Evolutionary conservation across 2,329 filamentous ascomycete species (phyloP).

Genomic region (Leptographium flavum): DNA sequence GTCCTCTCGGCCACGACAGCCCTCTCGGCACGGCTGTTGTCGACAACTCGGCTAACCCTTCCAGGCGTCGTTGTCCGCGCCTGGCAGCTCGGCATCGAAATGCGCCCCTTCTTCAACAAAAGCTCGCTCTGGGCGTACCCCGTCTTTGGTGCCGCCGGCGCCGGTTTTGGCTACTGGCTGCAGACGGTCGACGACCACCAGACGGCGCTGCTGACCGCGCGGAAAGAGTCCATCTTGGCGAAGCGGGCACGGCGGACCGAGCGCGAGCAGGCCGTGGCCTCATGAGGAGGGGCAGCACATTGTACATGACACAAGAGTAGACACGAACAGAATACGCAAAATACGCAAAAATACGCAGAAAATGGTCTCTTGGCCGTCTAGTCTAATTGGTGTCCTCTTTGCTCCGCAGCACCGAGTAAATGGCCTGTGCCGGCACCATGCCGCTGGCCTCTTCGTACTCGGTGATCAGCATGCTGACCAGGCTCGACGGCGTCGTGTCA

Average conservation of each 20-base stretch:
- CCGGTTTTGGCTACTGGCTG: constrained; percentile 94
- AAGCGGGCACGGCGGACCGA: constrained; percentile 72
- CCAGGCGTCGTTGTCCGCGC: constrained; percentile 79
- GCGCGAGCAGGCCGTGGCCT: constrained; percentile 27
- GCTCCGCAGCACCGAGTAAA: constrained; percentile 49
- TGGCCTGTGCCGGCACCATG: constrained; percentile 70
- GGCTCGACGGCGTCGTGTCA: constrained; percentile 79
- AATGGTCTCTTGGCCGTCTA: background rate
- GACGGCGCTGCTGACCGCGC: constrained; percentile 58
- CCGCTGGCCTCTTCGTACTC: constrained; percentile 91
- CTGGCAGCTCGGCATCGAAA: constrained; percentile 97
- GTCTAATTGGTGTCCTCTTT: constrained; percentile 38
- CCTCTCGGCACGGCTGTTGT: too few species aligned
- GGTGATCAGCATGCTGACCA: constrained; percentile 78
- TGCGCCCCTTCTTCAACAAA: constrained; percentile 83
- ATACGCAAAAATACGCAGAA: background rate
- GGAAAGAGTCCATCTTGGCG: constrained; percentile 70
- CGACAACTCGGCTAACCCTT: background rate
- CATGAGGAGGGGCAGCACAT: background rate
- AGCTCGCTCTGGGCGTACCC: constrained; percentile 85
- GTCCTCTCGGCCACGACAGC: too few species aligned
- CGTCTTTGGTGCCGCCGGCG: constrained; percentile 70
- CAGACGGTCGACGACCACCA: constrained; percentile 80
- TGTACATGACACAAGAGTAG: background rate
- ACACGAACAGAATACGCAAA: background rate